These are phyloP conservation scores for Alternaria ventricosa DNA, from an alignment of 2,329 filamentous ascomycete genomes.

Conservation along the genomic window DNA sequence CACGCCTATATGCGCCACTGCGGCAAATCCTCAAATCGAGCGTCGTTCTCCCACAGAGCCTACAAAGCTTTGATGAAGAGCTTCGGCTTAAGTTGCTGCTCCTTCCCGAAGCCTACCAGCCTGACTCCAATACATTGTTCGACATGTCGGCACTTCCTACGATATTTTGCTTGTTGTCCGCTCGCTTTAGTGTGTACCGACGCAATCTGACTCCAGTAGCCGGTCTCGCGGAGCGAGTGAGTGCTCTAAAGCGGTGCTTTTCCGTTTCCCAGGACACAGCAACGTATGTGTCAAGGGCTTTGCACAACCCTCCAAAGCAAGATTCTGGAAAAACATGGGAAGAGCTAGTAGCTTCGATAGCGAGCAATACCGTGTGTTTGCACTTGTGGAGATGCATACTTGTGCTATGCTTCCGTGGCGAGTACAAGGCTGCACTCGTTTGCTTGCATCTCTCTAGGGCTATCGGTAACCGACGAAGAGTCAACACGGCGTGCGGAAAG, in stretches of 20 bases:
- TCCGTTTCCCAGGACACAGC: conserved; percentile 79
- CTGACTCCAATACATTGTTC: conserved; percentile 69
- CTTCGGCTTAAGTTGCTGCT: conserved; percentile 76
- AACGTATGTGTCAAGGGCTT: conserved; percentile 72
- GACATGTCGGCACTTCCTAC: conserved; percentile 78
- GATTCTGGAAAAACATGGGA: conserved; percentile 54
- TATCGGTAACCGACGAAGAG: conserved; percentile 73
- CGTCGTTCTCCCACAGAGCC: conserved; percentile 67
- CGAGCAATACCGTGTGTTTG: conserved; percentile 76
- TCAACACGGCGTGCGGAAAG: conserved; percentile 80
- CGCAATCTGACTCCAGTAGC: conserved; percentile 83
- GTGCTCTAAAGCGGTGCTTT: conserved; percentile 79
- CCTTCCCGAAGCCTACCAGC: conserved; percentile 78
- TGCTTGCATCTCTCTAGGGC: conserved; percentile 75
- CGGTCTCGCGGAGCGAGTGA: conserved; percentile 67
- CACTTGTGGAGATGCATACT: conserved; percentile 89
- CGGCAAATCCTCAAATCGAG: conserved; percentile 71
- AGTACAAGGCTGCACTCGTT: conserved; percentile 73
- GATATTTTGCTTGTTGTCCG: conserved; percentile 79
- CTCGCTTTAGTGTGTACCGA: conserved; percentile 83
- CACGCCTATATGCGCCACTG: conserved; percentile 77
- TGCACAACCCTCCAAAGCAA: conserved; percentile 52
- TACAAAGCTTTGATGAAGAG: conserved; percentile 82
- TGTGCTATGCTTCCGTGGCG: conserved; percentile 76
- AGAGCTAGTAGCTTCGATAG: conserved; percentile 67